Base-by-base conservation (phyloP, 2,329 filamentous ascomycete genomes). In the Calonectria pteridis region DNA sequence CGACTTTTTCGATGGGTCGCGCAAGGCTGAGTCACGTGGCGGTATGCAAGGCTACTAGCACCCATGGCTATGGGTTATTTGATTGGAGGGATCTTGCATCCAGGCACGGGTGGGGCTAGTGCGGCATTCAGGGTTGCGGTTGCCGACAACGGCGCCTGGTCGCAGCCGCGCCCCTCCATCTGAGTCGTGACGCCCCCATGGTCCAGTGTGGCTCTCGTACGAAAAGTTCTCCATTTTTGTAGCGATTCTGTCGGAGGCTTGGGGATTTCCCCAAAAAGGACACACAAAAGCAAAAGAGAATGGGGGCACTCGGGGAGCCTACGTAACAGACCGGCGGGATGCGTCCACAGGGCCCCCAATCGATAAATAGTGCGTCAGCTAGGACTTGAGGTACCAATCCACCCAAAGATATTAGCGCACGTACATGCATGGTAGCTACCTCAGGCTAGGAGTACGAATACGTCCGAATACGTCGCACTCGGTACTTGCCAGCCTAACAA, bases 1-100 rank as follows among this genome's bases (percentile, higher is more conserved):
- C 78, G 79, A 80, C 78, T 81, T 81, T 81, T 81, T 81, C 74
- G 77, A 79, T 74, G 77, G 71, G 63, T 67, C 50, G 37, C 43
- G 29, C 76, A 43, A 78, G 76, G 76, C 76, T 78, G 67, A 9
- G 26, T 80, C 79, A 80, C 79, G 79, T 80, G 79, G 18, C 3
- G 1, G 10, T 31, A 50, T 73, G 76, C 75, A 76, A 77, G 75
- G 75, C 75, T 77, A 55, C 23, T 1, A 7, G 11, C 20, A 14
- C 40, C 26, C 31, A 4, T 16, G 33, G 6, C 28, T 9, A 6
- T 3, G 18, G 2, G 6, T 7, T 4, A 6, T 26, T 5, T 73
- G 51, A 77, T 73, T 74, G 50, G 65, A 29, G 68, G 35, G 50
- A 62, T 50, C 29, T 35, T 46, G 46, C 63, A 71, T 71, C 40